Conservation (phyloP, 2,329 filamentous ascomycete genomes). For the Pseudogymnoascus sp. region DNA sequence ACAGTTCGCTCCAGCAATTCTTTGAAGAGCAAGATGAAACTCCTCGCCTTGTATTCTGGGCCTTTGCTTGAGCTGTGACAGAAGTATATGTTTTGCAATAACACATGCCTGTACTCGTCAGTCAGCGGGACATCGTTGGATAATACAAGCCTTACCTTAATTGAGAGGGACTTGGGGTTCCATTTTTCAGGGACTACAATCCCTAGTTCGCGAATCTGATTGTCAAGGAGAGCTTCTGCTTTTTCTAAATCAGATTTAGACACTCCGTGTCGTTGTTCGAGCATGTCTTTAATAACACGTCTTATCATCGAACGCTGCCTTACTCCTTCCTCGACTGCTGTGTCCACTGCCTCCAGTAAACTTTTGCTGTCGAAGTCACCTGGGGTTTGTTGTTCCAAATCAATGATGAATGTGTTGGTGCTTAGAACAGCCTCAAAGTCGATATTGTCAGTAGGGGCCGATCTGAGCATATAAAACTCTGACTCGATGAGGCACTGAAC, state of each 20-base stretch:
- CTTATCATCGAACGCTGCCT: background rate
- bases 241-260: background rate
- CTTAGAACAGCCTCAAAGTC: background rate
- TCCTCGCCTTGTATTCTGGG: constrained; percentile 1
- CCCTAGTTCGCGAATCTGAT: background rate
- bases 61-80: background rate
- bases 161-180: background rate
- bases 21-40: constrained; percentile 1
- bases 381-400: background rate
- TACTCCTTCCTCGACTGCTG: background rate
- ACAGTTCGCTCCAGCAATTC: background rate
- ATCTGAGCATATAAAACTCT: background rate
- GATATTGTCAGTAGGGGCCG: background rate
- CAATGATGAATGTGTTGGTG: background rate
- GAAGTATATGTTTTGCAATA: background rate
- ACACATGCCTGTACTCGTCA: constrained; percentile 1
- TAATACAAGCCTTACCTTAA: background rate
- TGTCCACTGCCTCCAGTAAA: background rate
- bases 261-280: background rate
- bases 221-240: background rate
- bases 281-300: background rate
- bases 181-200: background rate
- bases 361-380: background rate
- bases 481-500: background rate
- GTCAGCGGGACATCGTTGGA: background rate